Conservation (phyloP, 2,329 filamentous ascomycete genomes). For the Venturia carpophila region DNA sequence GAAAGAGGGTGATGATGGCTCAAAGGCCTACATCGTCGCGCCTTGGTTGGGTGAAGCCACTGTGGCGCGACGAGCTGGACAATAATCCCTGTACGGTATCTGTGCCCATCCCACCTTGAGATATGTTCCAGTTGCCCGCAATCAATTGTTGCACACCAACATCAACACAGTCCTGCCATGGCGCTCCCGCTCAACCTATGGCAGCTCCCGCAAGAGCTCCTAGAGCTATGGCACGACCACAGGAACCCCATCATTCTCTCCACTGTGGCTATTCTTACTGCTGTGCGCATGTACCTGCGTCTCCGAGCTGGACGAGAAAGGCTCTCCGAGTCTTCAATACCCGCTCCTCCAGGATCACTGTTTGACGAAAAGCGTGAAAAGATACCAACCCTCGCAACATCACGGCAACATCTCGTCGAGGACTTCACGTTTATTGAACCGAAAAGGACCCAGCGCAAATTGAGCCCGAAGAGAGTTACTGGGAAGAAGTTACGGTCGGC, state of each 20-base stretch:
- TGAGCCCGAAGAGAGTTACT: conserved; percentile 33
- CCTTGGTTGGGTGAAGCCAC: background rate
- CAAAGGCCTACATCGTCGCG: no score
- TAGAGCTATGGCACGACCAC: conserved; percentile 19
- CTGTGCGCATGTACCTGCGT: conserved; percentile 12
- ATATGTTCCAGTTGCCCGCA: background rate
- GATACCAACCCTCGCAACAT: conserved; percentile 20
- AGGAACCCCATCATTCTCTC: conserved; percentile 18
- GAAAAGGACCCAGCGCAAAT: conserved; percentile 17
- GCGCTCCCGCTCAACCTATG: background rate
- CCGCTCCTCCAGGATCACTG: conserved; percentile 27
- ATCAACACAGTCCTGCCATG: background rate
- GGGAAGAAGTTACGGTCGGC: conserved; percentile 26
- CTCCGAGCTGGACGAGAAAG: conserved; percentile 23
- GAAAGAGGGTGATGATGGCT: no score
- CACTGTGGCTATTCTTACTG: conserved; percentile 10
- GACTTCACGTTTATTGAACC: conserved; percentile 20
- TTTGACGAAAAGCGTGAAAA: conserved; percentile 24
- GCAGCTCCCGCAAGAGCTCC: conserved; percentile 12
- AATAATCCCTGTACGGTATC: background rate
- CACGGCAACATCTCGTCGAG: conserved; percentile 26
- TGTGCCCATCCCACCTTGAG: background rate
- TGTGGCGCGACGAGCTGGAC: no score
- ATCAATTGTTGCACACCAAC: background rate
- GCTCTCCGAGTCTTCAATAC: conserved; percentile 26